phyloP scores from a whole-genome alignment of 352 stramenopile species.

The Phytophthora sp. region DNA sequence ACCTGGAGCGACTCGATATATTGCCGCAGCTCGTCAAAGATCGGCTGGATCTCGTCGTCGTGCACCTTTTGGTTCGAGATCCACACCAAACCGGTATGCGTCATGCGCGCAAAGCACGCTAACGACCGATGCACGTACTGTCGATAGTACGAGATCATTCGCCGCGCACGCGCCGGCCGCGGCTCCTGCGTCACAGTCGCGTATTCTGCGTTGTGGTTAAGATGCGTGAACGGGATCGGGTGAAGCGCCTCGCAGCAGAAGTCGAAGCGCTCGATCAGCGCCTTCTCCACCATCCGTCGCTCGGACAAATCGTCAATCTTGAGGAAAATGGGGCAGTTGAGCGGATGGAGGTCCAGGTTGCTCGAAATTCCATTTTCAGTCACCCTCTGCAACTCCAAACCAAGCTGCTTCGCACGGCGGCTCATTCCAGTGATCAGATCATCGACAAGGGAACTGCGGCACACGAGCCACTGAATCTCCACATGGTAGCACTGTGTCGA shows the following conservation, averaged over 20 bases:
- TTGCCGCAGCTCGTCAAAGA: slow-evolving; percentile 69
- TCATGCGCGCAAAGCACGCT: slow-evolving; percentile 76
- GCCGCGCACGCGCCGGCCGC: slow-evolving; percentile 30
- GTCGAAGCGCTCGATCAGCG: slow-evolving; percentile 61
- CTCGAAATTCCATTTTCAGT: slow-evolving; percentile 79
- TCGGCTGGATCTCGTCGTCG: slow-evolving; percentile 66
- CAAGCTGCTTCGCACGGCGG: slow-evolving; percentile 78
- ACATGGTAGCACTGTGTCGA: slow-evolving; percentile 81
- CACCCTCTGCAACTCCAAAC: slow-evolving; percentile 74
- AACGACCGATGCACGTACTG: slow-evolving; percentile 74
- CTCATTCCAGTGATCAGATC: slow-evolving; percentile 76
- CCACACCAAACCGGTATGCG: slow-evolving; percentile 79
- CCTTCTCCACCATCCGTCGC: slow-evolving; percentile 65
- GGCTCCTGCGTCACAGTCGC: slow-evolving; percentile 44
- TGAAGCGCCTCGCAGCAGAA: slow-evolving; percentile 81
- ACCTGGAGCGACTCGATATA: slow-evolving; percentile 59
- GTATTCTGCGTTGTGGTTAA: slow-evolving; percentile 69
- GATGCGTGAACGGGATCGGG: slow-evolving; percentile 56
- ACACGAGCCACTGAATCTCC: slow-evolving; percentile 88
- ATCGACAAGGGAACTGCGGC: slow-evolving; percentile 80
- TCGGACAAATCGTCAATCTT: slow-evolving; percentile 52
- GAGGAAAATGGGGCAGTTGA: slow-evolving; percentile 81
- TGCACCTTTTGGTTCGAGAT: slow-evolving; percentile 82
- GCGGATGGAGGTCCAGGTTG: slow-evolving; percentile 79
- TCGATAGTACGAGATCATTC: slow-evolving; percentile 59